Conservation (phyloP, 306 rosid genomes). For the Canavalia gladiata region DNA sequence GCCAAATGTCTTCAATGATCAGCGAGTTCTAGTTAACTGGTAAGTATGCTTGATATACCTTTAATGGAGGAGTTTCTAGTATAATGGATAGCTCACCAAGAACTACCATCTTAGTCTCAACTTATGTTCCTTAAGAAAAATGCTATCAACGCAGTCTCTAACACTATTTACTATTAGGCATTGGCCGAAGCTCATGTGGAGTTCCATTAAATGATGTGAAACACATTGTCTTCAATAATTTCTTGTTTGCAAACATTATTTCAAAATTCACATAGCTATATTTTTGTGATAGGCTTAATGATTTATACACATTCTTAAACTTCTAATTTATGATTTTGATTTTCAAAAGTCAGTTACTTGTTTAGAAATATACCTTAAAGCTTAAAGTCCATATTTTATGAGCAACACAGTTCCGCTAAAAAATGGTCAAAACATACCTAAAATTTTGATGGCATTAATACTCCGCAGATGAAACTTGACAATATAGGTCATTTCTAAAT, state of each 20-base stretch:
- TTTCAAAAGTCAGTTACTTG: neutral
- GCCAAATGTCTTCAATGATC: neutral
- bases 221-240: neutral
- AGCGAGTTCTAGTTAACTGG: neutral
- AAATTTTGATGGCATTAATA: conserved; percentile 26
- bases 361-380: neutral
- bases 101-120: no score
- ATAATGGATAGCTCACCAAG: neutral
- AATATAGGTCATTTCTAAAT: conserved; percentile 10
- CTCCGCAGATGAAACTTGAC: neutral
- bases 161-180: neutral
- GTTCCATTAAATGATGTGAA: neutral
- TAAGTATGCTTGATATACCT: conserved; percentile 7
- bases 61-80: conserved; percentile 9
- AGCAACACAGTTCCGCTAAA: conserved; percentile 21
- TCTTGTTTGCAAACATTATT: conserved; percentile 5
- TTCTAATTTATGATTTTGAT: neutral
- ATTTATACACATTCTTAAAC: conserved; percentile 24
- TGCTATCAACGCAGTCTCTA: neutral
- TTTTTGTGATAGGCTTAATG: neutral
- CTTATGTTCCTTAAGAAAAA: neutral
- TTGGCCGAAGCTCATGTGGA: neutral
- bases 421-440: conserved; percentile 18
- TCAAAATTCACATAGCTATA: conserved; percentile 19
- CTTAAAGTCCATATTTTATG: neutral